Percentiles rank a stretch among this genome's conserved stretches.
Conservation (phyloP, 1,284 basidiomycete species). For the Apiotrichum akiyoshidainum region DNA sequence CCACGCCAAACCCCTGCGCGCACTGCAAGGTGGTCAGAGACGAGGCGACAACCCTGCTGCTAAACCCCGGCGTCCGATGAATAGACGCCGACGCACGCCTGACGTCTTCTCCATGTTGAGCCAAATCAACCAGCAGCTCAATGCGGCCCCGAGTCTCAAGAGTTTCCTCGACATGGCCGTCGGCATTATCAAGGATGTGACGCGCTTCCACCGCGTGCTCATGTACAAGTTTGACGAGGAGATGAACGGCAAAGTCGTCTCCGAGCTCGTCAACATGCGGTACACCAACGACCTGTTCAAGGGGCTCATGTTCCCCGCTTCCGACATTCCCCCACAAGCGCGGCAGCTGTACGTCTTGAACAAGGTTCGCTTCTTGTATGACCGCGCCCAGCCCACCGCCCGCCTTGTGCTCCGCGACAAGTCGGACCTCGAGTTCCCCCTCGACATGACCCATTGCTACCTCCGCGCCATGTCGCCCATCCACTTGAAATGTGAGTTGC, state of each 20-base stretch:
- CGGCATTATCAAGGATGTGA: constrained; percentile 76
- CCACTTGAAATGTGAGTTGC: constrained; percentile 69
- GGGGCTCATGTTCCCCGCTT: constrained; percentile 57
- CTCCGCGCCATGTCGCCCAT: constrained; percentile 87
- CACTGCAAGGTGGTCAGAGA: constrained; percentile 58
- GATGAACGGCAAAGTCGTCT: constrained; percentile 67
- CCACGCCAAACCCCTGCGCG: constrained; percentile 67
- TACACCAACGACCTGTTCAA: constrained; percentile 74
- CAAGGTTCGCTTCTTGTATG: constrained; percentile 78
- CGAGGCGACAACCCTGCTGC: background rate
- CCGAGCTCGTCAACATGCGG: constrained; percentile 79
- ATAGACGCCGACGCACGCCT: too few relatives aligned
- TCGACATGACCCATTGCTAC: constrained; percentile 87
- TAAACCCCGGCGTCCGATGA: too few relatives aligned
- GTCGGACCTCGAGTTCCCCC: constrained; percentile 66
- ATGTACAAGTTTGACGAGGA: constrained; percentile 66
- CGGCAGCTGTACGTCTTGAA: constrained; percentile 61
- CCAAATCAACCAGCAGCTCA: constrained; percentile 82
- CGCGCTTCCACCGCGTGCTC: constrained; percentile 80
- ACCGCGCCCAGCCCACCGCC: constrained; percentile 72
- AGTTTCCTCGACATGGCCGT: constrained; percentile 73
- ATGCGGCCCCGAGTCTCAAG: constrained; percentile 65
- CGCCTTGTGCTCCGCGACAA: constrained; percentile 67
- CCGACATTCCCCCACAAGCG: constrained; percentile 61
- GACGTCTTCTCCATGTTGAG: constrained; percentile 75